Evolutionary conservation across 2,329 filamentous ascomycete species (phyloP), one percentile per base, ranked within the genome.

Genomic region (Trichoderma atroviride): DNA sequence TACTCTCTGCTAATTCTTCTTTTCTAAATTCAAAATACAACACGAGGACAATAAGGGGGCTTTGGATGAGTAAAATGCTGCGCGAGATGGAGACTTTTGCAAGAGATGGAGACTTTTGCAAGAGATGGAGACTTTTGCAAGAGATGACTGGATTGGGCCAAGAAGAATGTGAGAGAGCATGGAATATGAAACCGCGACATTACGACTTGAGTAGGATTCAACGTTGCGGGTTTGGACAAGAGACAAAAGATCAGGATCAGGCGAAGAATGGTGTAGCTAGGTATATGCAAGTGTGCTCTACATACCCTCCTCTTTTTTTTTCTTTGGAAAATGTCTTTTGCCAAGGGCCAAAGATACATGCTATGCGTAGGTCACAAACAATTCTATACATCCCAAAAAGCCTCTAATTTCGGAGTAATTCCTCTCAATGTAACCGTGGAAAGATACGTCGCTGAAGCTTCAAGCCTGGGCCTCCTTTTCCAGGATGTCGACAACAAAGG

Each of bases 401-500:
- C 29, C 31, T 53, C 60, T 33, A 47, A 33, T 24, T 4, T 9
- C 40, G 27, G 33, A 33, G 11, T 3, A 43, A n/a, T 16, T 11
- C 13, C 6, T 29, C 47, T 31, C 47, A 9, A 35, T 62, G n/a
- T 14, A 27, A 31, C 7, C 10, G 2, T 6, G 16, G 29, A n/a
- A 33, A 29, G 37, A n/a, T 27, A 5, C 29, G n/a, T 40, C 16
- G 14, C 24, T 7, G 22, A 16, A 5, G 24, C 2, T 33, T 52
- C 31, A 62, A 13, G 43, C 29, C 19, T 43, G 31, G 9, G 33
- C 31, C 16, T 27, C 73, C 70, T 74, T 74, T 47, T 76, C 70
- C 47, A 72, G 74, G 47, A 81, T 73, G 22, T 83, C 82, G 31
- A 88, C 86, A 2, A 83, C 80, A 76, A 94, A 93, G 0, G 89